These are phyloP conservation scores for Podaxis sp. DNA, from an alignment of 768 basidiomycete species.

Conservation along the genomic window DNA sequence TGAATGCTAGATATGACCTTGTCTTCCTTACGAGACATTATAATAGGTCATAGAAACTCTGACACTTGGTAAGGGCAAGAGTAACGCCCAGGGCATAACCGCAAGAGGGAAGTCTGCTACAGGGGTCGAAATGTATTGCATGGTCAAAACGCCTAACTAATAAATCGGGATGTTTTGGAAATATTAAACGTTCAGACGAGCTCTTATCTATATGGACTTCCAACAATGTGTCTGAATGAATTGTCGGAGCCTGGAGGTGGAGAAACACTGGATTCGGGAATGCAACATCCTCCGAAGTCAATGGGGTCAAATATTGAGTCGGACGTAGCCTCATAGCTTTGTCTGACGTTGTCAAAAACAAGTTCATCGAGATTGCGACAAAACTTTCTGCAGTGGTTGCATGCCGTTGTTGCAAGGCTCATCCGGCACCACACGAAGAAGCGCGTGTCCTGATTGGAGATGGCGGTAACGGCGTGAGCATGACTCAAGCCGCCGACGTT, in stretches of 20 bases:
- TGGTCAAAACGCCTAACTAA: conserved; percentile 19
- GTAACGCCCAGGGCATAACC: conserved; percentile 17
- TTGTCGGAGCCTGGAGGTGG: not conserved
- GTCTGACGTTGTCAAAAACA: conserved; percentile 83
- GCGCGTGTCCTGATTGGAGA: conserved; percentile 99
- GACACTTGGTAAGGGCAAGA: conserved; percentile 22
- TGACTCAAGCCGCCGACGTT: conserved; percentile 99
- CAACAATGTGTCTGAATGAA: too few species aligned
- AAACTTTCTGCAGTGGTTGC: conserved; percentile 96
- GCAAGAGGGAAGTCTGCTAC: conserved; percentile 18
- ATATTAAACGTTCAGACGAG: too few species aligned
- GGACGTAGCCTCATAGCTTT: conserved; percentile 54
- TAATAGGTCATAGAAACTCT: conserved; percentile 17
- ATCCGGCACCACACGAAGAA: conserved; percentile 91
- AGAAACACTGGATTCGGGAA: not conserved
- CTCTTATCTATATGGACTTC: too few species aligned
- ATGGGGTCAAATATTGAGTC: too few species aligned
- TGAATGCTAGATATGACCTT: not conserved
- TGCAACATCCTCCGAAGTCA: too few species aligned
- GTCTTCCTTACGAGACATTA: too few species aligned
- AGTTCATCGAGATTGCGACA: conserved; percentile 95
- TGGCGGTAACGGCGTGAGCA: conserved; percentile 98
- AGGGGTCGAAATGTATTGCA: conserved; percentile 22
- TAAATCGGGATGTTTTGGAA: not conserved
- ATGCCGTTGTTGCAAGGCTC: conserved; percentile 93